A percentile compares a stretch with the other conserved stretches of the same genome.
phyloP scores from a whole-genome alignment of 2,329 filamentous ascomycete genomes.

The Exophiala viscosa region DNA sequence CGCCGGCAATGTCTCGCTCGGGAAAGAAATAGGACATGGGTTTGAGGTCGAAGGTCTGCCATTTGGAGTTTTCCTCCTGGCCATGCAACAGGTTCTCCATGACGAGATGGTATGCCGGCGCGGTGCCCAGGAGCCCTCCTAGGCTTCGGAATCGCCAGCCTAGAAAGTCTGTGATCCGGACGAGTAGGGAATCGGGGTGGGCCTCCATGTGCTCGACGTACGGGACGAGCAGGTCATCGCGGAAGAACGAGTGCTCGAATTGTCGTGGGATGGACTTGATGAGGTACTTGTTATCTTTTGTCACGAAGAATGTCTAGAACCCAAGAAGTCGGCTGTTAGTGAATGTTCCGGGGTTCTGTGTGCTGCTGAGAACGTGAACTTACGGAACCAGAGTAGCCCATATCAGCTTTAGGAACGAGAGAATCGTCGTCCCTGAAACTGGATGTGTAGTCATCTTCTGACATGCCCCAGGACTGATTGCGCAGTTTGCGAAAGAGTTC shows the following conservation, averaged over 20 bases:
- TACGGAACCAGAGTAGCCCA: constrained; percentile 67
- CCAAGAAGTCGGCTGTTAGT: neutral
- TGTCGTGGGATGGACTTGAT: constrained; percentile 67
- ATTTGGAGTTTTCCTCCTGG: constrained; percentile 50
- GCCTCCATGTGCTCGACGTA: constrained; percentile 63
- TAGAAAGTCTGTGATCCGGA: constrained; percentile 69
- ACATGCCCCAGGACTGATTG: constrained; percentile 50
- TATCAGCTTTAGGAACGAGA: constrained; percentile 60
- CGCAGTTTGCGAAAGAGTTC: constrained; percentile 52
- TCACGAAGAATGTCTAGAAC: constrained; percentile 62
- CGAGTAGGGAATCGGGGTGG: constrained; percentile 59
- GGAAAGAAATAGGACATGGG: constrained; percentile 73
- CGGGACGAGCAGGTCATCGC: constrained; percentile 60
- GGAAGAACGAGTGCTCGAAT: constrained; percentile 69
- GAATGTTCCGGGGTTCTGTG: neutral
- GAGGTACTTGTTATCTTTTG: constrained; percentile 62
- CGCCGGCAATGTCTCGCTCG: constrained; percentile 66
- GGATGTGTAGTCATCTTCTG: constrained; percentile 52
- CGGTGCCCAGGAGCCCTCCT: constrained; percentile 57
- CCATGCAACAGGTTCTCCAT: constrained; percentile 74
- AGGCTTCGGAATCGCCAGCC: constrained; percentile 47
- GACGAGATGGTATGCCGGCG: constrained; percentile 68
- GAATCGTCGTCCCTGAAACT: constrained; percentile 49
- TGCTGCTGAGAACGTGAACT: constrained; percentile 34
- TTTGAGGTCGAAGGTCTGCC: constrained; percentile 73